Evolutionary conservation across 163 green algal species (phyloP).

Genomic region (Smithsoniella earleae): DNA sequence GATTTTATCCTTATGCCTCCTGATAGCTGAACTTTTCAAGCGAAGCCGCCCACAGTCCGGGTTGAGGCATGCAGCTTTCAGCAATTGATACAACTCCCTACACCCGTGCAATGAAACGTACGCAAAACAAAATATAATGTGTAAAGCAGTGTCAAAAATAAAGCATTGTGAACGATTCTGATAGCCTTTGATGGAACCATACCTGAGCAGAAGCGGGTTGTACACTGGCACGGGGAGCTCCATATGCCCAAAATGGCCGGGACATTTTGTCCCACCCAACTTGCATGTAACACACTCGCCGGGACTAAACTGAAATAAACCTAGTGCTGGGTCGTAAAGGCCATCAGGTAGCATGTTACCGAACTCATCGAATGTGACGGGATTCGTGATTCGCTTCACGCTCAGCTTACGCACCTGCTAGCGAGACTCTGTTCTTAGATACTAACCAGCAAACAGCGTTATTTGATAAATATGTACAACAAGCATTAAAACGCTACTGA

Average conservation of each 20-base stretch:
- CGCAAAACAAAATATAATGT: too few species aligned
- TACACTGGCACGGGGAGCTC: slow-evolving; percentile 88
- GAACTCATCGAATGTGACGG: slow-evolving; percentile 76
- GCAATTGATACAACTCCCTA: slow-evolving; percentile 81
- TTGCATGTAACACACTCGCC: slow-evolving; percentile 80
- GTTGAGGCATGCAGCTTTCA: slow-evolving; percentile 78
- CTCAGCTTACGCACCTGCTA: slow-evolving; percentile 69
- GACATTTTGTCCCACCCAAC: slow-evolving; percentile 60
- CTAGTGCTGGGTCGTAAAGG: slow-evolving; percentile 85
- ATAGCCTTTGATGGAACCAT: too few species aligned
- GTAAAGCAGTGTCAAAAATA: too few species aligned
- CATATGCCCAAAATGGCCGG: slow-evolving; percentile 96
- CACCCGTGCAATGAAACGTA: too few species aligned
- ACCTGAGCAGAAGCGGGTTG: slow-evolving; percentile 92
- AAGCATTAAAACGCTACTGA: neutral
- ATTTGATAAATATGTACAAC: too few species aligned
- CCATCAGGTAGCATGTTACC: slow-evolving; percentile 67
- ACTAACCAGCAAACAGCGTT: too few species aligned
- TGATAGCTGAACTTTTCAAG: slow-evolving; percentile 79
- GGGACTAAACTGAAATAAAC: slow-evolving; percentile 43
- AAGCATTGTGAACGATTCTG: too few species aligned
- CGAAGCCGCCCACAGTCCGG: slow-evolving; percentile 55
- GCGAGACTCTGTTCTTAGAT: neutral
- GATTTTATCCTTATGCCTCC: slow-evolving; percentile 40
- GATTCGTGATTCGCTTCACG: slow-evolving; percentile 72